phyloP scores from a whole-genome alignment of 2,329 filamentous ascomycete genomes.

The Exophiala dermatitidis region DNA sequence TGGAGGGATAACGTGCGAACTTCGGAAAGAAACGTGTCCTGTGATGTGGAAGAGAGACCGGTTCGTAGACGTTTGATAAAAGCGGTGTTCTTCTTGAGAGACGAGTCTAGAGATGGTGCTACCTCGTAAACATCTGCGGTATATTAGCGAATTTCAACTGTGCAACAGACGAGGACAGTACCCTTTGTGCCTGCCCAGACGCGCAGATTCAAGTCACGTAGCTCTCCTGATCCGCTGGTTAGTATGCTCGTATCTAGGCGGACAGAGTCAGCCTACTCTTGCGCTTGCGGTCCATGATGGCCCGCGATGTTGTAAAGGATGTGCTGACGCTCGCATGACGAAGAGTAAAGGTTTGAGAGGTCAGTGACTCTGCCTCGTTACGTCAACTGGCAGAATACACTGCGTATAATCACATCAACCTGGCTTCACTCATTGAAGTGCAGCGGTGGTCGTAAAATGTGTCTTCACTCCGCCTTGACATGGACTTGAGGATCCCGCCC shows the following conservation, averaged over 20 bases:
- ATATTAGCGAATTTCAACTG: conserved; percentile 12
- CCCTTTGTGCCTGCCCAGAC: conserved; percentile 86
- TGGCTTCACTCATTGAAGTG: not conserved
- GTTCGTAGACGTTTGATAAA: conserved; percentile 96
- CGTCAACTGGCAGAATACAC: conserved; percentile 8
- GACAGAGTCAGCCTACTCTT: conserved; percentile 37
- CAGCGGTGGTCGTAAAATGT: not conserved
- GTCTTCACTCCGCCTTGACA: conserved; percentile 1
- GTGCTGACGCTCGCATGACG: conserved; percentile 26
- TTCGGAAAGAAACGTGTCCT: conserved; percentile 79
- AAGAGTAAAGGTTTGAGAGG: conserved; percentile 5
- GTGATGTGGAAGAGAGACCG: conserved; percentile 70
- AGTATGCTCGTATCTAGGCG: not conserved
- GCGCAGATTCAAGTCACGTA: conserved; percentile 78
- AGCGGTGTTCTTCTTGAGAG: conserved; percentile 94
- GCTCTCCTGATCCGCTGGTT: conserved; percentile 59
- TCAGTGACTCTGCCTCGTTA: conserved; percentile 13
- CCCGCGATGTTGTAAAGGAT: conserved; percentile 23
- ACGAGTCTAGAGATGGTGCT: conserved; percentile 77
- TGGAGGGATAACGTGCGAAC: conserved; percentile 83
- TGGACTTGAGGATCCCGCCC: conserved; percentile 1
- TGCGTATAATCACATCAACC: conserved; percentile 3
- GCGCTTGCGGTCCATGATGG: conserved; percentile 43
- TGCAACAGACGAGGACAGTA: conserved; percentile 34
- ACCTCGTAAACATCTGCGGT: conserved; percentile 67